Conservation (phyloP, 208 protist species). For the Leishmania guyanensis region DNA sequence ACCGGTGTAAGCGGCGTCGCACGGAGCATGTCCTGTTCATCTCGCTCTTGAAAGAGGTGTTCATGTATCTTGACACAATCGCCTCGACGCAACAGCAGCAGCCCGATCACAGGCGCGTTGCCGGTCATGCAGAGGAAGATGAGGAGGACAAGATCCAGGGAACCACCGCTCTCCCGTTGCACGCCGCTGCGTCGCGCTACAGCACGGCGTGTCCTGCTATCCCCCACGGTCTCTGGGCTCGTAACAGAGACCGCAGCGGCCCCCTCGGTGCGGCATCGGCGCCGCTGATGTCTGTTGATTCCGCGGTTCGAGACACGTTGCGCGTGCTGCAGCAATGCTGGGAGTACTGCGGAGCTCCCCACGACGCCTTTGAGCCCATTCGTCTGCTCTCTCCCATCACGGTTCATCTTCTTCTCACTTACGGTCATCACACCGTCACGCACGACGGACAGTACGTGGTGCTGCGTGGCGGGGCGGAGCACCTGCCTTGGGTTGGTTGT, state of each 20-base stretch:
- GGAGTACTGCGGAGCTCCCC: conserved; percentile 48
- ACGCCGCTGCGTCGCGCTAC: background rate
- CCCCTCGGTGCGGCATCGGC: background rate
- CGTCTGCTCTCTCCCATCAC: conserved; percentile 44
- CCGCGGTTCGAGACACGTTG: conserved; percentile 45
- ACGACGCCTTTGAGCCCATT: conserved; percentile 70
- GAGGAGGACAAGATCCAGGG: background rate
- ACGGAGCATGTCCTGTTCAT: conserved; percentile 32
- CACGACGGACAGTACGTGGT: conserved; percentile 48
- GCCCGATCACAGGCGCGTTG: background rate
- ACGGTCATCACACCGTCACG: conserved; percentile 53
- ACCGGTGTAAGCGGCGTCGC: conserved; percentile 30
- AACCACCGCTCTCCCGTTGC: background rate
- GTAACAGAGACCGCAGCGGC: background rate
- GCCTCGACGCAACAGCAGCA: conserved; percentile 10
- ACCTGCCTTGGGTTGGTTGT: conserved; percentile 65
- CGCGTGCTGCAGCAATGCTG: conserved; percentile 61
- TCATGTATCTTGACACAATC: conserved; percentile 46
- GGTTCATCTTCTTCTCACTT: conserved; percentile 56
- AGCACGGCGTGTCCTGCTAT: background rate
- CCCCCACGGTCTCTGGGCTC: background rate
- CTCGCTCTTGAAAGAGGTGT: conserved; percentile 37
- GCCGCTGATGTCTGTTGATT: conserved; percentile 30
- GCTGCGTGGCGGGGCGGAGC: conserved; percentile 50
- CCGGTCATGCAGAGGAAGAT: conserved; percentile 15